Evolutionary conservation across 495 filamentous ascomycete genomes (phyloP).

Genomic region (Penicillium robsamsonii): DNA sequence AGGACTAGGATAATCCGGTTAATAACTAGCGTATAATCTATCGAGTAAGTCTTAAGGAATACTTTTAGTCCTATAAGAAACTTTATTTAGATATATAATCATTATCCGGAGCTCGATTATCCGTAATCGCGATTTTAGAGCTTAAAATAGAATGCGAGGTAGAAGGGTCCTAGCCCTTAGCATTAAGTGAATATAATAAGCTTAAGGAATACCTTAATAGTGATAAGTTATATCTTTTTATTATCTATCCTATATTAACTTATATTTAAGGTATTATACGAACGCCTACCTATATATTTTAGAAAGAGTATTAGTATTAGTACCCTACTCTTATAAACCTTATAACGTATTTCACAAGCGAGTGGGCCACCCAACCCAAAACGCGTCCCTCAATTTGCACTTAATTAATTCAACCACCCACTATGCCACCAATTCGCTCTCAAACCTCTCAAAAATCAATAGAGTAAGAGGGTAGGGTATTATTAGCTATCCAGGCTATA

Average conservation of each 20-base stretch:
- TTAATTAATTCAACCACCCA: too few relatives aligned
- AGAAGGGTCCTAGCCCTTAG: neutral
- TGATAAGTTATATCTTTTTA: constrained; percentile 1
- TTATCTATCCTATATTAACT: neutral
- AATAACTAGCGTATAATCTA: constrained; percentile 9
- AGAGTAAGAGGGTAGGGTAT: too few relatives aligned
- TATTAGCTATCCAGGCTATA: too few relatives aligned
- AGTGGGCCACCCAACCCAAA: too few relatives aligned
- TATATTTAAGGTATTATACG: neutral
- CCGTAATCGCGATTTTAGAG: neutral
- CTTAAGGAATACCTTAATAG: constrained; percentile 3
- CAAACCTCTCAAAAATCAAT: too few relatives aligned
- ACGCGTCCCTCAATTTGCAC: too few relatives aligned
- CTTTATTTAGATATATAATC: neutral
- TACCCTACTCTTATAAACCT: neutral
- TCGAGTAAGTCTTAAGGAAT: constrained; percentile 5
- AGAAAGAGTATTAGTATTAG: constrained; percentile 4
- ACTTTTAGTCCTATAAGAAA: constrained; percentile 3
- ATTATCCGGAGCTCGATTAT: neutral
- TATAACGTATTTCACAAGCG: too few relatives aligned
- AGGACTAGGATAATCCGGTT: constrained; percentile 12
- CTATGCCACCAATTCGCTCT: too few relatives aligned
- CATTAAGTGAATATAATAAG: constrained; percentile 6
- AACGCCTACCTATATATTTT: constrained; percentile 4
- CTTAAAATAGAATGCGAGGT: neutral